These are phyloP conservation scores for Reticulascus tulasneorum DNA, from an alignment of 2,329 filamentous ascomycete species.

Conservation along the genomic window DNA sequence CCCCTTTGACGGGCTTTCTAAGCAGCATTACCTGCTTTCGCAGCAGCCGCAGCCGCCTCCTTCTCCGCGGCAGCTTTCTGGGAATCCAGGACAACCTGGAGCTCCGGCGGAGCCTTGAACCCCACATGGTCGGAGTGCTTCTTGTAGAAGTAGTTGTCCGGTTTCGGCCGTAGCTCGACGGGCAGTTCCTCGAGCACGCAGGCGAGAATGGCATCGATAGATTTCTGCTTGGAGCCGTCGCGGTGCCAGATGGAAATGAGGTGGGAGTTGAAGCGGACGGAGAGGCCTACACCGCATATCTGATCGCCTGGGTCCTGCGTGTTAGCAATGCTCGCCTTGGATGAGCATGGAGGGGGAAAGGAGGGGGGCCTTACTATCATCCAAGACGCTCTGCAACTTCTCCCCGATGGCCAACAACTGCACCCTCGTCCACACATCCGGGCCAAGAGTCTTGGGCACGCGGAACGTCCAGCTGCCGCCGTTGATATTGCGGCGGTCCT, in stretches of 20 bases:
- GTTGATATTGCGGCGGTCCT: constrained; percentile 79
- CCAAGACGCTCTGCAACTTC: constrained; percentile 69
- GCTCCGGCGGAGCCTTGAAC: constrained; percentile 63
- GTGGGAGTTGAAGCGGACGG: constrained; percentile 83
- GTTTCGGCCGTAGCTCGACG: constrained; percentile 66
- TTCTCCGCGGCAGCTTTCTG: constrained; percentile 45
- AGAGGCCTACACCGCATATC: constrained; percentile 84
- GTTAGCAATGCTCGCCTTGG: neutral
- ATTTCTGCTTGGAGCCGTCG: constrained; percentile 73
- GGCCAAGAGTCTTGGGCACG: constrained; percentile 69
- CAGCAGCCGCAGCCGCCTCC: constrained; percentile 19
- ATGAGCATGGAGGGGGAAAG: neutral
- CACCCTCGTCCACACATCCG: constrained; percentile 77
- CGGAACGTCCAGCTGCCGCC: constrained; percentile 93
- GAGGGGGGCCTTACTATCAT: constrained; percentile 51
- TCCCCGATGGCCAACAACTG: constrained; percentile 81
- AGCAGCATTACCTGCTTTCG: constrained; percentile 10
- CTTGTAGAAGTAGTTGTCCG: constrained; percentile 78
- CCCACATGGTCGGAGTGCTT: constrained; percentile 84
- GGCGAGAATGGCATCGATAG: constrained; percentile 69
- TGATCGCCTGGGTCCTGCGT: constrained; percentile 65
- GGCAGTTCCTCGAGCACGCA: constrained; percentile 72
- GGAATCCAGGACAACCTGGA: constrained; percentile 54
- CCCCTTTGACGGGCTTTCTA: constrained; percentile 3
- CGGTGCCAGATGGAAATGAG: constrained; percentile 93